Evolutionary conservation across 2,329 filamentous ascomycete genomes (phyloP).

Genomic region (Coniochaeta sp.): DNA sequence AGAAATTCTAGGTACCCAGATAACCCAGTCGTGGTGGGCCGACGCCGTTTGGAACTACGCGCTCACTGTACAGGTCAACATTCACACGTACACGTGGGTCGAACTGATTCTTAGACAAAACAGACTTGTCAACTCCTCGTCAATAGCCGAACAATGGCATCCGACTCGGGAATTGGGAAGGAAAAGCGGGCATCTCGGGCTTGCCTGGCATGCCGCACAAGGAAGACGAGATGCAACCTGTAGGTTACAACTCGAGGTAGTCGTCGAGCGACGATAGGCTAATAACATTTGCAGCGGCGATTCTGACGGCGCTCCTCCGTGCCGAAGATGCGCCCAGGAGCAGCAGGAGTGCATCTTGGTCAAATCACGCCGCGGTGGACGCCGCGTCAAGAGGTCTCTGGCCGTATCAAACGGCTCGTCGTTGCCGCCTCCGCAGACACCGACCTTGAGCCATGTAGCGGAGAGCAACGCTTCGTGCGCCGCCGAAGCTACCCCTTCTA

Average conservation of each 20-base stretch:
- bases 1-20: background rate
- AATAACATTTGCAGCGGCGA: constrained; percentile 17
- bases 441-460: background rate
- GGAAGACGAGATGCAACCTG: constrained; percentile 24
- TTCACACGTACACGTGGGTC: background rate
- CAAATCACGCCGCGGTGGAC: constrained; percentile 29
- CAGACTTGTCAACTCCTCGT: background rate
- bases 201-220: constrained; percentile 21
- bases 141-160: constrained; percentile 1
- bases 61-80: too few relatives aligned
- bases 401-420: background rate
- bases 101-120: background rate
- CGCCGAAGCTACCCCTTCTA: background rate
- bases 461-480: background rate
- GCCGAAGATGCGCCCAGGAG: constrained; percentile 27
- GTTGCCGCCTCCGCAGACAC: background rate
- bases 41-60: too few relatives aligned
- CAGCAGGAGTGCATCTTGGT: constrained; percentile 29
- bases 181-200: constrained; percentile 22
- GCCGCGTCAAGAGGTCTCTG: constrained; percentile 15
- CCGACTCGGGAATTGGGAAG: background rate
- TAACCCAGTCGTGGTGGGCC: too few relatives aligned
- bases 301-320: constrained; percentile 25
- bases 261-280: background rate
- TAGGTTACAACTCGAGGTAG: constrained; percentile 12